These are phyloP conservation scores for Discostella stelligeroides DNA, from an alignment of 108 stramenopile species.

Conservation along the genomic window DNA sequence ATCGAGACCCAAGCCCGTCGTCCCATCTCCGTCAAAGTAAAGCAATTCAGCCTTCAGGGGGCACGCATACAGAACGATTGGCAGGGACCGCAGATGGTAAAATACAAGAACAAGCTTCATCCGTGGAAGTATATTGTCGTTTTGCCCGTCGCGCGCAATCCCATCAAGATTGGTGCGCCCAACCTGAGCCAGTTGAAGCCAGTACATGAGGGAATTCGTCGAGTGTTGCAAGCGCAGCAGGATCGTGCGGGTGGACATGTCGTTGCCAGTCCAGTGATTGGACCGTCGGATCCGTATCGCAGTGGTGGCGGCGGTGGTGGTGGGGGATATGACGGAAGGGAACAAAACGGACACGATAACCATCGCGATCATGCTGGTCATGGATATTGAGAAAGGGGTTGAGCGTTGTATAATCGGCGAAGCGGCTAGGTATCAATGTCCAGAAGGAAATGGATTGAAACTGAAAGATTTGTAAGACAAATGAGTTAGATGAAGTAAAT, in stretches of 20 bases:
- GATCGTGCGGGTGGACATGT: slow-evolving; percentile 43
- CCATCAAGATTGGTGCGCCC: slow-evolving; percentile 90
- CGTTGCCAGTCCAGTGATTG: background rate
- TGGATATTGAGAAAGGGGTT: too few relatives aligned
- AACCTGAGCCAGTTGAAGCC: slow-evolving; percentile 81
- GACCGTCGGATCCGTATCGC: slow-evolving; percentile 16
- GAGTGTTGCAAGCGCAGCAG: slow-evolving; percentile 83
- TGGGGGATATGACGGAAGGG: slow-evolving; percentile 11
- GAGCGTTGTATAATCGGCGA: too few relatives aligned
- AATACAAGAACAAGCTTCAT: slow-evolving; percentile 91
- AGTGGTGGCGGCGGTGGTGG: slow-evolving; percentile 5
- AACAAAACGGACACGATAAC: background rate
- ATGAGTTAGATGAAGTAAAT: too few relatives aligned
- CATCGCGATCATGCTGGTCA: background rate
- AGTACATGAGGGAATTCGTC: slow-evolving; percentile 85
- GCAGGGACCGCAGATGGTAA: slow-evolving; percentile 93
- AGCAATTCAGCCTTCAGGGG: slow-evolving; percentile 89
- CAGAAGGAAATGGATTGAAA: too few relatives aligned
- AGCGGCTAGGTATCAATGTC: too few relatives aligned
- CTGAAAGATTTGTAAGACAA: too few relatives aligned
- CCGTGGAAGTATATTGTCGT: slow-evolving; percentile 91
- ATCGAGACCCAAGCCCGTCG: slow-evolving; percentile 90
- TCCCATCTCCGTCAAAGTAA: slow-evolving; percentile 90
- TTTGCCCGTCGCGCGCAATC: slow-evolving; percentile 81
- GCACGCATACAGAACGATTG: slow-evolving; percentile 90